Evolutionary conservation across 2,329 filamentous ascomycete genomes (phyloP), one percentile per base, ranked within the genome.

Genomic region (Paracamarosporium sp.): DNA sequence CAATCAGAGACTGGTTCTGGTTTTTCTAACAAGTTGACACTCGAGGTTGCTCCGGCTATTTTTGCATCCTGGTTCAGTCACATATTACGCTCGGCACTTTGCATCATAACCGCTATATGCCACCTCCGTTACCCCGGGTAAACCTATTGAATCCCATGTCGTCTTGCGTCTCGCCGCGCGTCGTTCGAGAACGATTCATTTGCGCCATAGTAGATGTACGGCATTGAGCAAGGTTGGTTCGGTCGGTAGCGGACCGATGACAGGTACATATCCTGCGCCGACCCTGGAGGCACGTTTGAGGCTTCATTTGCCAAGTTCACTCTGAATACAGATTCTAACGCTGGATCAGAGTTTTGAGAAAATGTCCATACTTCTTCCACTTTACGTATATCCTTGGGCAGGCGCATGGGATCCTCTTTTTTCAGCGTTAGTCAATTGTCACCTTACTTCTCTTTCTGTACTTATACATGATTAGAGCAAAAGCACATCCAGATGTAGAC

Each of bases 391-490:
- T 69, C 82, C 82, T 44, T 69, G 66, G 22, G 70, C 76, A 2
- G 80, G 78, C 22, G 80, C 80, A 17, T 84, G 82, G 82, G 71
- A 80, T 64, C 80, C 81, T 15, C 67, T 83, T 50, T 78, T 81
- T 65, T 57, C 76, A 64, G 80, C 78, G 82, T 83, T 61, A 48
- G 71, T 61, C 22, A 11, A 17, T 7, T 5, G 12, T 22, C 25
- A 50, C 15, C n/a, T 44, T 15, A n/a, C 24, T 13, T n/a, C 12
- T n/a, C 8, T 17, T 15, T 25, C 17, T 15, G 9, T 17, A 28
- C 56, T 56, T 27, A 58, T 27, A 6, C n/a, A 9, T 3, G 33
- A 15, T 7, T 47, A 73, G 72, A 9, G 72, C 72, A 41, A 62
- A 59, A 57, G 50, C 58, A 1, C 57, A 82, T 60, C 77, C 76